phyloP scores from a whole-genome alignment of 345 rosid species.

The Noccaea caerulescens region DNA sequence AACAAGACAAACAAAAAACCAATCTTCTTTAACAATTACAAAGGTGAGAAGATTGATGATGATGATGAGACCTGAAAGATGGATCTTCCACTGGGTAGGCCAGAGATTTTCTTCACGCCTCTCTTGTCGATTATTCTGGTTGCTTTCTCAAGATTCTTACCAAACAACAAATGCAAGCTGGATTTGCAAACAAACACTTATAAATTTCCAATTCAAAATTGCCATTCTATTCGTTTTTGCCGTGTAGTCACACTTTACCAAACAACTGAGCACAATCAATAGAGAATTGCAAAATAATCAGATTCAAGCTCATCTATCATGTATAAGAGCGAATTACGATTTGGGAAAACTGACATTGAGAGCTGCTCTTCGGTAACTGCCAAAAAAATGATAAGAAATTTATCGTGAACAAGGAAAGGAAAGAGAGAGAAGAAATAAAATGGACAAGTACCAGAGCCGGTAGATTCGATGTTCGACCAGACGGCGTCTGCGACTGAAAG shows the following conservation, averaged over 20 bases:
- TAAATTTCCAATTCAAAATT: not conserved
- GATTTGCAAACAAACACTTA: constrained; percentile 5
- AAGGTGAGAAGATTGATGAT: not conserved
- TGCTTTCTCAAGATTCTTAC: constrained; percentile 86
- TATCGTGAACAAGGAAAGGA: not conserved
- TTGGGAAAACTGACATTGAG: constrained; percentile 56
- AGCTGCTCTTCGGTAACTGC: constrained; percentile 82
- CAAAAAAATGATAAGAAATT: not conserved
- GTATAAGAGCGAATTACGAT: constrained; percentile 12
- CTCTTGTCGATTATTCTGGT: constrained; percentile 75
- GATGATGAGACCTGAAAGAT: constrained; percentile 66
- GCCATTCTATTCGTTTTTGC: not conserved
- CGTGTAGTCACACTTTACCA: not conserved
- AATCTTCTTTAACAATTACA: not conserved
- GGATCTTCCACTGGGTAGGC: constrained; percentile 76
- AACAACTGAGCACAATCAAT: constrained; percentile 1
- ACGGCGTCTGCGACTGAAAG: constrained; percentile 60
- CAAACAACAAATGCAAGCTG: constrained; percentile 87
- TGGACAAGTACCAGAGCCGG: constrained; percentile 50
- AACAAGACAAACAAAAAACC: constrained; percentile 5
- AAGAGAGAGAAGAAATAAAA: not conserved
- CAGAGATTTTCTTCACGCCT: constrained; percentile 74
- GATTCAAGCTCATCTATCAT: not conserved
- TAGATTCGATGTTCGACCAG: constrained; percentile 62
- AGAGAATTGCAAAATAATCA: not conserved